Percentiles rank a stretch among this genome's conserved stretches.
phyloP scores from a whole-genome alignment of 306 rosid genomes.

The Hippophae gyantsensis region DNA sequence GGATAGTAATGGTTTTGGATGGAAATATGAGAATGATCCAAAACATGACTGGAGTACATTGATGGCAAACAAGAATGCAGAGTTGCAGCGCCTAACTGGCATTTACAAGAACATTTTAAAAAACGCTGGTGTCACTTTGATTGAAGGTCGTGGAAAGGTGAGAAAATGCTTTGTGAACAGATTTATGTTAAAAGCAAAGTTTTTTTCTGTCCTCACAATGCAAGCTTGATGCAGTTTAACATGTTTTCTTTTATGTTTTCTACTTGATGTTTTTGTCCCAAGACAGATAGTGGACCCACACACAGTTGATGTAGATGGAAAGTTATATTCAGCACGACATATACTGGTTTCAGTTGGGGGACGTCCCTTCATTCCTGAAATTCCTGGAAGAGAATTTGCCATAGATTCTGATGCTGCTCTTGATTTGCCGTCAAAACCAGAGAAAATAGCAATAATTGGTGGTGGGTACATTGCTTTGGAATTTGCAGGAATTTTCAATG shows the following conservation, averaged over 20 bases:
- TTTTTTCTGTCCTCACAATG: neutral
- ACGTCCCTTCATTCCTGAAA: conserved; percentile 87
- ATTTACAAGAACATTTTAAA: conserved; percentile 70
- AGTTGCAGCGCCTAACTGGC: conserved; percentile 84
- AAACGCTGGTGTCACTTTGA: conserved; percentile 53
- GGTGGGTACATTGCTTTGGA: conserved; percentile 97
- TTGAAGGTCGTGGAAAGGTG: conserved; percentile 98
- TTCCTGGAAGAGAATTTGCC: conserved; percentile 75
- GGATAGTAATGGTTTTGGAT: conserved; percentile 88
- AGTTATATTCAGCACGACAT: conserved; percentile 72
- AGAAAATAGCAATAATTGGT: conserved; percentile 90
- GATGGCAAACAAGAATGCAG: conserved; percentile 92
- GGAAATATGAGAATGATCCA: conserved; percentile 80
- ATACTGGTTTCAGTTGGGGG: conserved; percentile 81
- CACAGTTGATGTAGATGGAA: conserved; percentile 80
- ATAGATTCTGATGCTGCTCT: conserved; percentile 98
- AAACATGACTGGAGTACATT: conserved; percentile 91
- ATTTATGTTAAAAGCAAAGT: conserved; percentile 1
- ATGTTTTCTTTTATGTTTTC: neutral
- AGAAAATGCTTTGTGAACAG: conserved; percentile 7
- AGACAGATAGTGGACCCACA: conserved; percentile 76
- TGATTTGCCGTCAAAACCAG: conserved; percentile 80
- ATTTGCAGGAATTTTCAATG: conserved; percentile 94
- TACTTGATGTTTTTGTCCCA: conserved; percentile 12
- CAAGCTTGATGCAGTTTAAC: neutral